Percentiles rank a stretch among this genome's conserved stretches.
These are phyloP conservation scores for Oryza coarctata DNA, from an alignment of 176 grass and related monocot species.

Conservation along the genomic window DNA sequence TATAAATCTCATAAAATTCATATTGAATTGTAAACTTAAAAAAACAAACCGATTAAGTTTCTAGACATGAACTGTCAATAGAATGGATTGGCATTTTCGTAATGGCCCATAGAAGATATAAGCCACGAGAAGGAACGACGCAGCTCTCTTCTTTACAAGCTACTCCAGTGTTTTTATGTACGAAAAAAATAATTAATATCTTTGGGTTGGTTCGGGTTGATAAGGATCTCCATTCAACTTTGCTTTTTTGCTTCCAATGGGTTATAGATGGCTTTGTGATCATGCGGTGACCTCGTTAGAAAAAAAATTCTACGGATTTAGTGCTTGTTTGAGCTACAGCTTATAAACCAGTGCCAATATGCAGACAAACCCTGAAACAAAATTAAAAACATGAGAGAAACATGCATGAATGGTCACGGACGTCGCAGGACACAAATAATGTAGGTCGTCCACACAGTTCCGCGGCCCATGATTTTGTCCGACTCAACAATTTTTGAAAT, in stretches of 20 bases:
- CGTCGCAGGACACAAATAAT: background rate
- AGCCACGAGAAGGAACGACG: background rate
- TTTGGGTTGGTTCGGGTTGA: background rate
- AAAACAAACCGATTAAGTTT: too few species aligned
- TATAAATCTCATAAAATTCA: too few species aligned
- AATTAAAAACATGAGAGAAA: background rate
- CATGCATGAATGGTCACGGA: background rate
- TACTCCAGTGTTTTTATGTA: background rate
- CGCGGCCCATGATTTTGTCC: background rate
- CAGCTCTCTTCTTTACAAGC: background rate
- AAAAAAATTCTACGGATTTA: background rate
- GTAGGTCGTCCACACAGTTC: background rate
- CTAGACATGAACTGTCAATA: background rate
- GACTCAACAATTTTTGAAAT: conserved; percentile 1
- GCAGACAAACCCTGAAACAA: too few species aligned
- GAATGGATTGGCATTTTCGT: background rate
- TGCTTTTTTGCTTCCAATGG: background rate
- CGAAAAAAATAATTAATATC: background rate
- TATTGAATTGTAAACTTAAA: too few species aligned
- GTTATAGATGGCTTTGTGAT: background rate
- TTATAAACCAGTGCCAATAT: background rate
- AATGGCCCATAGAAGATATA: background rate
- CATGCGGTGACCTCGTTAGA: too few species aligned
- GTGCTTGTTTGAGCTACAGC: background rate
- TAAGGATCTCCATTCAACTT: background rate